These are phyloP conservation scores for Echria macrotheca DNA, from an alignment of 495 filamentous ascomycete genomes.

Conservation along the genomic window DNA sequence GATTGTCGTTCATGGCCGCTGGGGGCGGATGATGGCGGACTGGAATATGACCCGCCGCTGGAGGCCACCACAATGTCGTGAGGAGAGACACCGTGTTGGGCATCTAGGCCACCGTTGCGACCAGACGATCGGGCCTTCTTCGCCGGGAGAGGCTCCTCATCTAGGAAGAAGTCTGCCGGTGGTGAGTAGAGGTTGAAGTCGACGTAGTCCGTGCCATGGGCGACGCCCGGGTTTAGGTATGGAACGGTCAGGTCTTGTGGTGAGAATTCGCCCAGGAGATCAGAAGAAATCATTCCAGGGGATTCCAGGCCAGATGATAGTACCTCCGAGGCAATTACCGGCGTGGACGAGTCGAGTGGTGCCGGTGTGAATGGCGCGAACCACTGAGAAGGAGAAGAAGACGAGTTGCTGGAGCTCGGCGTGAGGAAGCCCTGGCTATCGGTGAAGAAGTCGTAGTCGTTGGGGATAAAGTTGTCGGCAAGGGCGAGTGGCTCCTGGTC, in stretches of 20 bases:
- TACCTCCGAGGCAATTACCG: conserved; percentile 11
- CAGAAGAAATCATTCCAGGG: too few relatives aligned
- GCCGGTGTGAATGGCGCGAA: conserved; percentile 29
- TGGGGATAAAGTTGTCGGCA: conserved; percentile 14
- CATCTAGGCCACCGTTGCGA: neutral
- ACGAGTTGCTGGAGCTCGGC: conserved; percentile 30
- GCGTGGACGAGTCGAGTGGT: conserved; percentile 11
- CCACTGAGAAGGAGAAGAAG: conserved; percentile 32
- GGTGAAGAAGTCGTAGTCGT: conserved; percentile 34
- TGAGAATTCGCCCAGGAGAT: conserved; percentile 8
- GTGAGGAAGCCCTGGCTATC: conserved; percentile 32
- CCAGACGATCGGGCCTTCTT: conserved; percentile 8
- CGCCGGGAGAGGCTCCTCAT: conserved; percentile 34
- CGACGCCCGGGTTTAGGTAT: conserved; percentile 36
- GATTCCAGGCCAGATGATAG: too few relatives aligned
- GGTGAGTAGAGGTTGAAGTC: conserved; percentile 51
- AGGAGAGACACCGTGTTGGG: neutral
- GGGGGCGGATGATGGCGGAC: neutral
- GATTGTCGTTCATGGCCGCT: neutral
- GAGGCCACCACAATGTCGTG: conserved; percentile 8
- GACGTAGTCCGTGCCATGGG: conserved; percentile 39
- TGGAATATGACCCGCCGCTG: conserved; percentile 13
- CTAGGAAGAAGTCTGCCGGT: conserved; percentile 32
- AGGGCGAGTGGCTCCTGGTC: conserved; percentile 28
- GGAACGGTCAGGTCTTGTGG: conserved; percentile 29